Percentiles rank a stretch among this genome's conserved stretches.
Conservation (phyloP, 1,284 basidiomycete genomes). For the Cutaneotrichosporon sp. region DNA sequence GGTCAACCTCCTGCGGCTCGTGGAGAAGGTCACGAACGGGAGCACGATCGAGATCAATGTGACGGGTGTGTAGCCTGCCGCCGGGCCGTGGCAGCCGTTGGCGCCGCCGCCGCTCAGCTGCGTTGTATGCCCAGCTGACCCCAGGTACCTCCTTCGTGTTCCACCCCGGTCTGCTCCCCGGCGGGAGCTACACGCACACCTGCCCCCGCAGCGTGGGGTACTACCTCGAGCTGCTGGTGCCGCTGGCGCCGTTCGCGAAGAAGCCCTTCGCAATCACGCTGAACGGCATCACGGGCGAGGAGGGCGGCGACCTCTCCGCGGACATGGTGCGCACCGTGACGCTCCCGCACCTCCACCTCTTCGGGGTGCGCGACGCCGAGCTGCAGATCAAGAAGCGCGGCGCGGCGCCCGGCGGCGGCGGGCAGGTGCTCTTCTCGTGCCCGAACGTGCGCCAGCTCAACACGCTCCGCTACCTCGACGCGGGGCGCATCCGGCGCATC, state of each 20-base stretch:
- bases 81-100: too few species aligned
- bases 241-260: conserved; percentile 92
- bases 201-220: conserved; percentile 92
- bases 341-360: conserved; percentile 85
- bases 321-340: conserved; percentile 92
- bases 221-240: conserved; percentile 86
- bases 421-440: conserved; percentile 90
- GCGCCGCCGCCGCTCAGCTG: too few species aligned
- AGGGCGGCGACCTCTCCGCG: conserved; percentile 82
- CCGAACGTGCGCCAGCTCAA: conserved; percentile 87
- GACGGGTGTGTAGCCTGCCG: conserved; percentile 74
- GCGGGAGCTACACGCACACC: conserved; percentile 79
- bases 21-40: conserved; percentile 95
- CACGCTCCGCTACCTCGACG: conserved; percentile 86
- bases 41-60: conserved; percentile 94
- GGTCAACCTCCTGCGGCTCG: conserved; percentile 80
- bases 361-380: conserved; percentile 86
- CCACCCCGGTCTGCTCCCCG: conserved; percentile 88
- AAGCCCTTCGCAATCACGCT: conserved; percentile 78
- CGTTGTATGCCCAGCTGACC: too few species aligned
- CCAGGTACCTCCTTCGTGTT: conserved; percentile 84
- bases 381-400: conserved; percentile 93
- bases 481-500: conserved; percentile 90
- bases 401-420: conserved; percentile 86
- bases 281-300: conserved; percentile 81